Percentiles rank a stretch among this genome's conserved stretches.
phyloP scores from a whole-genome alignment of 176 grass and related monocot genomes.

The Carex pumila region DNA sequence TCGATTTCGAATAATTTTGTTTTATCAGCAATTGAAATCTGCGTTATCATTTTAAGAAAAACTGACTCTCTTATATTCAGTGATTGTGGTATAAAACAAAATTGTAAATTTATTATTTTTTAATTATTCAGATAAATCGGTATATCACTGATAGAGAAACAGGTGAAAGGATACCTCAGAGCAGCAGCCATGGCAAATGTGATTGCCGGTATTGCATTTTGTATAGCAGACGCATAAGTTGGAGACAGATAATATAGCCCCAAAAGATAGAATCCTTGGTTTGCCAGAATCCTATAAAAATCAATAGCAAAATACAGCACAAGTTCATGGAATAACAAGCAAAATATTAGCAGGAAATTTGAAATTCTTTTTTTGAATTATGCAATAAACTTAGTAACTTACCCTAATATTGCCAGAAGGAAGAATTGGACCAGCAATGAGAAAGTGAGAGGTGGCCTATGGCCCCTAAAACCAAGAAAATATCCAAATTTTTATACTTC shows the following conservation, averaged over 20 bases:
- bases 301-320: not conserved
- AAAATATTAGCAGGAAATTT: not conserved
- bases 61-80: too few relatives aligned
- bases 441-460: conserved; percentile 50
- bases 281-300: conserved; percentile 45
- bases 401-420: conserved; percentile 54
- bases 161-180: conserved; percentile 27
- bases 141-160: not conserved
- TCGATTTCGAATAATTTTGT: too few relatives aligned
- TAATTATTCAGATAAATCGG: not conserved
- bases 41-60: too few relatives aligned
- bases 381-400: conserved; percentile 7
- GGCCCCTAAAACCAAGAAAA: conserved; percentile 27
- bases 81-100: too few relatives aligned
- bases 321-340: not conserved
- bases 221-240: conserved; percentile 76
- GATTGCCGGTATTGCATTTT: conserved; percentile 52
- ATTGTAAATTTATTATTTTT: not conserved
- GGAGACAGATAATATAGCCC: conserved; percentile 56
- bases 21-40: too few relatives aligned
- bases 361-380: not conserved
- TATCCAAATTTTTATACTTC: too few relatives aligned
- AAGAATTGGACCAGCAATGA: conserved; percentile 60
- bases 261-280: conserved; percentile 62
- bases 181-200: conserved; percentile 51